A percentile compares a stretch with the other conserved stretches of the same genome.
These are phyloP conservation scores for Diaporthe capsici DNA, from an alignment of 2,329 filamentous ascomycete genomes.

Conservation along the genomic window DNA sequence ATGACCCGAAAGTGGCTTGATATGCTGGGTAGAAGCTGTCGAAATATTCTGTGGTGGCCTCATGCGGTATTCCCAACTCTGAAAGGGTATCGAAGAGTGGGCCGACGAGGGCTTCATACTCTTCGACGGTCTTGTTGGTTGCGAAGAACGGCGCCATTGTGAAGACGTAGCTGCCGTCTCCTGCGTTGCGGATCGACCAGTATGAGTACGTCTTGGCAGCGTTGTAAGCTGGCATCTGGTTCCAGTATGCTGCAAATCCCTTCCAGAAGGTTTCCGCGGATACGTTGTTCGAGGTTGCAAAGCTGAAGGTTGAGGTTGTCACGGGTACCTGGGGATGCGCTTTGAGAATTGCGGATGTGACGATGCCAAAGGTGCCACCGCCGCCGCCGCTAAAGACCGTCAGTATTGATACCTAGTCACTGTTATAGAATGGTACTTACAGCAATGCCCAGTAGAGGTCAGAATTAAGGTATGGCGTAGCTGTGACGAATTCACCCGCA, in stretches of 20 bases:
- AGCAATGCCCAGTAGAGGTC: slow-evolving; percentile 66
- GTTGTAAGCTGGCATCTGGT: slow-evolving; percentile 63
- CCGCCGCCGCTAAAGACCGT: slow-evolving; percentile 59
- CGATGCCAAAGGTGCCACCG: slow-evolving; percentile 52
- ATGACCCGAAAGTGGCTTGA: slow-evolving; percentile 46
- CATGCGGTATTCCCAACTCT: slow-evolving; percentile 47
- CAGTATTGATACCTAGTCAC: background rate
- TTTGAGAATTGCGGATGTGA: slow-evolving; percentile 49
- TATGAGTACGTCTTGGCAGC: slow-evolving; percentile 64
- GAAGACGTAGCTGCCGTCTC: slow-evolving; percentile 18
- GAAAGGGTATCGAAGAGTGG: slow-evolving; percentile 56
- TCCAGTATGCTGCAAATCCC: slow-evolving; percentile 60
- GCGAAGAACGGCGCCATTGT: slow-evolving; percentile 40
- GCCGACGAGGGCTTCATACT: slow-evolving; percentile 13
- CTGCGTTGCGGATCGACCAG: slow-evolving; percentile 41
- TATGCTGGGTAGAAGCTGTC: slow-evolving; percentile 49
- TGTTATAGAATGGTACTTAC: background rate
- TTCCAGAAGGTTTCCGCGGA: slow-evolving; percentile 67
- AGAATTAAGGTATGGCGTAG: slow-evolving; percentile 54
- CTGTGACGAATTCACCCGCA: slow-evolving; percentile 57
- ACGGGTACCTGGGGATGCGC: slow-evolving; percentile 44
- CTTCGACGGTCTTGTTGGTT: slow-evolving; percentile 33
- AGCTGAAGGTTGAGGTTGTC: slow-evolving; percentile 45
- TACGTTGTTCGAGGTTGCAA: slow-evolving; percentile 60
- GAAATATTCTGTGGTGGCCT: slow-evolving; percentile 46